These are phyloP conservation scores for Aspergillus alliaceus DNA, from an alignment of 2,329 filamentous ascomycete species.

Conservation along the genomic window DNA sequence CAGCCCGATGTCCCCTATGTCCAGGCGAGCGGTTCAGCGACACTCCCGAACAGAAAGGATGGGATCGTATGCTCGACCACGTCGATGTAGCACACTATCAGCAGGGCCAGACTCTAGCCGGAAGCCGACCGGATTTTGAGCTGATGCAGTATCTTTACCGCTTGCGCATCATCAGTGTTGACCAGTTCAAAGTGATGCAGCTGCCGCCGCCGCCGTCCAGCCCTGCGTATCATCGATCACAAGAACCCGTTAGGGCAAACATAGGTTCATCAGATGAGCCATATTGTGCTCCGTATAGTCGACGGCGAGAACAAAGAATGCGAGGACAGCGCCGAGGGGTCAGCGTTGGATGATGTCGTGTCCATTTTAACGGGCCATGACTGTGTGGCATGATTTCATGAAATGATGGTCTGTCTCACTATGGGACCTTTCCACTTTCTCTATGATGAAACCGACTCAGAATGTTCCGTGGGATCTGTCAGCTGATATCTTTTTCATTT, in stretches of 20 bases:
- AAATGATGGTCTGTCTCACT: neutral
- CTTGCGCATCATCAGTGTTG: constrained; percentile 41
- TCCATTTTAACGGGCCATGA: neutral
- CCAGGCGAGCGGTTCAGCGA: constrained; percentile 23
- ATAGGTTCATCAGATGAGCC: constrained; percentile 42
- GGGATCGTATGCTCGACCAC: constrained; percentile 45
- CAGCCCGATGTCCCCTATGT: constrained; percentile 47
- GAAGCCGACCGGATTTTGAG: constrained; percentile 43
- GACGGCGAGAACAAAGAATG: constrained; percentile 40
- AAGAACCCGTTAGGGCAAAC: constrained; percentile 35
- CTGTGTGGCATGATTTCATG: neutral
- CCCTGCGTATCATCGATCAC: constrained; percentile 38
- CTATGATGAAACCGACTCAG: neutral
- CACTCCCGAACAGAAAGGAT: constrained; percentile 32
- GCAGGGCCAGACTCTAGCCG: constrained; percentile 41
- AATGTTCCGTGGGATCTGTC: neutral
- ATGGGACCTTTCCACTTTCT: neutral
- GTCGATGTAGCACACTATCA: constrained; percentile 43
- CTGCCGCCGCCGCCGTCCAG: constrained; percentile 38
- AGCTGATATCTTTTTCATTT: neutral
- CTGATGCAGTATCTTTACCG: constrained; percentile 48
- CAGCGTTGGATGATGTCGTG: constrained; percentile 28
- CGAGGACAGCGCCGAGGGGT: constrained; percentile 34
- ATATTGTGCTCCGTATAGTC: constrained; percentile 40
- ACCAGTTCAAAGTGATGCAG: constrained; percentile 46